Evolutionary conservation across 306 rosid genomes (phyloP), one percentile per base, ranked within the genome.

Genomic region (Dryas drummondii): DNA sequence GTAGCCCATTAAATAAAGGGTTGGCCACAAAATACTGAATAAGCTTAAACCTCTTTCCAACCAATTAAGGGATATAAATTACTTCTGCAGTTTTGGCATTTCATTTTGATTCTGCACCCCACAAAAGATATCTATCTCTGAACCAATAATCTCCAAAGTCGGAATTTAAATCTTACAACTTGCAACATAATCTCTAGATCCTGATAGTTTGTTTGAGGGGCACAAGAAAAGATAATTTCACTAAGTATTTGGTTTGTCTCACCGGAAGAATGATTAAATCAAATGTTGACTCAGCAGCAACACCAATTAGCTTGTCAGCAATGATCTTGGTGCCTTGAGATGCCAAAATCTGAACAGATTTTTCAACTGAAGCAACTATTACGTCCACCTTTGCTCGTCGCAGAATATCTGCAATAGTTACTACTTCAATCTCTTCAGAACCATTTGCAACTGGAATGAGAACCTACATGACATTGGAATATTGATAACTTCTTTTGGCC

Each of bases 241-340:
- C 16, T 53, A 73, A 47, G n/a, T 44, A 71, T 55, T 51, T 70
- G 6, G 5, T 58, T 64, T 47, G 32, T 49, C 93, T 90, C 73
- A 94, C 98, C 76, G 93, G 96, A 85, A 94, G 97, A 86, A 94
- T 85, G 76, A 94, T 90, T 77, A 94, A 61, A 84, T 94, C 98
- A 68, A 81, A 89, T 22, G 81, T 76, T 57, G 91, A 86, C 78
- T 87, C 88, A 48, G 90, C 89, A 82, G 90, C 96, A 59, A 88
- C 90, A 5, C 82, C 68, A 54, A 94, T 85, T 63, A 86, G 81
- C 81, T 76, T 82, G 86, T 94, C 98, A 68, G 97, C 96, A 78
- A 91, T 80, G 52, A 94, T 84, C 84, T 89, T 91, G 76, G 91
- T 87, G 82, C 97, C 89, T 57, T 9, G 86, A 49, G 96, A 90